Percentiles rank a stretch among this genome's conserved stretches.
Conservation (phyloP, 2,329 filamentous ascomycete species). For the Endocalyx cinctus region DNA sequence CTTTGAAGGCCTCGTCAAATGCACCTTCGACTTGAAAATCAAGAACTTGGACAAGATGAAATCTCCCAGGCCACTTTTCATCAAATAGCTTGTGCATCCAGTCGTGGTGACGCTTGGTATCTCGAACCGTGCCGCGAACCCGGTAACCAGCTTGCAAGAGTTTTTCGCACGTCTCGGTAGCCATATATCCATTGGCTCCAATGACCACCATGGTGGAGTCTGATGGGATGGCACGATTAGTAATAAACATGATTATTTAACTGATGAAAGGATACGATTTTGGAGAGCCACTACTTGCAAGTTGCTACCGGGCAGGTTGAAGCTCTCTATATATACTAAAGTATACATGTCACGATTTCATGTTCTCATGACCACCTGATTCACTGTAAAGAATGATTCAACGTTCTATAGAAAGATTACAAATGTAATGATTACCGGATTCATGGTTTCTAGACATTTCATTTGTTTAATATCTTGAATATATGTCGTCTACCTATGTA, state of each 20-base stretch:
- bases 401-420: too few species aligned
- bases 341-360: too few species aligned
- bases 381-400: too few species aligned
- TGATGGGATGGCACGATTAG: not conserved
- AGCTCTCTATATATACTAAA: too few species aligned
- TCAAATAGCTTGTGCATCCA: slow-evolving; percentile 1
- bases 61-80: not conserved
- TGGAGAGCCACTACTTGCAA: too few species aligned
- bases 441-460: too few species aligned
- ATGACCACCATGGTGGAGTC: slow-evolving; percentile 1
- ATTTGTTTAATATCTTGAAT: too few species aligned
- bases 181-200: slow-evolving; percentile 1
- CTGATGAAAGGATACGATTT: too few species aligned
- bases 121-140: slow-evolving; percentile 1
- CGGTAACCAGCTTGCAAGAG: not conserved
- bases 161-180: slow-evolving; percentile 1
- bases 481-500: too few species aligned
- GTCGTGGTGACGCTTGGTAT: not conserved
- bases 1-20: slow-evolving; percentile 1
- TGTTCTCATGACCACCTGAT: too few species aligned
- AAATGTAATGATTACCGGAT: too few species aligned
- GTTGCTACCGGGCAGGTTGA: too few species aligned
- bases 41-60: not conserved
- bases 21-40: not conserved
- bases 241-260: not conserved